Evolutionary conservation across 441 rosid genomes (phyloP), one percentile per base, ranked within the genome.

Genomic region (Aquilaria agallochum): DNA sequence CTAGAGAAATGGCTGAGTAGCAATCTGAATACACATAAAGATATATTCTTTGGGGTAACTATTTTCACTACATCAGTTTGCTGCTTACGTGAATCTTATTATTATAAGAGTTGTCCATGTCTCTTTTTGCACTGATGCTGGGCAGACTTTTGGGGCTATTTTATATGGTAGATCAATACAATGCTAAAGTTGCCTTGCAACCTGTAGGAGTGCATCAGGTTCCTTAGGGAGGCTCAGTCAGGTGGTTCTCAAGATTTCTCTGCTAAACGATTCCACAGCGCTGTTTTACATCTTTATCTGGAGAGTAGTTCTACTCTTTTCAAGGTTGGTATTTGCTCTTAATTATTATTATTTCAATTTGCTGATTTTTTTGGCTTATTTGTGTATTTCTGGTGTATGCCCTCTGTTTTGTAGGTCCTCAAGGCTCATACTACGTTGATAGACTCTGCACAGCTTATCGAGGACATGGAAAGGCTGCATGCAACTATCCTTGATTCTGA

Each of bases 121-220:
- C 10, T 40, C 7, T 40, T 10, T 40, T 40, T 40, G 9, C 45
- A 2, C 45, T 40, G 45, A 40, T 40, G 45, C 5, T 40, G 7
- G 7, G 45, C 7, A 40, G 45, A 2, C 45, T 5, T 40, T 5
- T 40, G 2, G 45, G 9, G 7, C 45, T 40, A 40, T 40, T 6
- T 5, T 40, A 40, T 40, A 9, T 5, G 9, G 9, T 40, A 40
- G 45, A 10, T 40, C 9, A 40, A 40, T 40, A 40, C 9, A 40
- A 5, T 7, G 58, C 65, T 78, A 64, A 70, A 60, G 36, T 65
- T 50, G 4, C 56, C 30, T 10, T 78, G 59, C 65, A 32, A 77
- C 63, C 53, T 70, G 68, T 85, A 84, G 99, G 99, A 90, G 76
- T 90, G 98, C 76, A 79, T 95, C 66, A 86, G 89, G 73, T 95